Percentiles rank a stretch among this genome's conserved stretches.
phyloP scores from a whole-genome alignment of 805 yeast species.

The Candida insectorum region DNA sequence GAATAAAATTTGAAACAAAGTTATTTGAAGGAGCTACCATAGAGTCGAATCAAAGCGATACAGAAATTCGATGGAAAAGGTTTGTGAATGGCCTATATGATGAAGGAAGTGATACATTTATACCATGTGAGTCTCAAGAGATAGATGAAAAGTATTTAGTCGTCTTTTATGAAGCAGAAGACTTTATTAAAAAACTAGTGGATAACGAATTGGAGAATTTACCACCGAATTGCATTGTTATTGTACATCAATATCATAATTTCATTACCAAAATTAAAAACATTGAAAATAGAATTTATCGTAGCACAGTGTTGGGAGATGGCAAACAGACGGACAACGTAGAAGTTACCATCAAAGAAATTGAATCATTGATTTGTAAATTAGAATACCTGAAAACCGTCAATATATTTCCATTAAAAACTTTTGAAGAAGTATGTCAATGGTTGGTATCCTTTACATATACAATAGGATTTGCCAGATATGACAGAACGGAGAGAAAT shows the following conservation, averaged over 20 bases:
- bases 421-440: slow-evolving; percentile 40
- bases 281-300: slow-evolving; percentile 41
- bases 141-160: slow-evolving; percentile 43
- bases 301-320: slow-evolving; percentile 11
- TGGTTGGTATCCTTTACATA: slow-evolving; percentile 60
- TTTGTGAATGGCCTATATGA: slow-evolving; percentile 48
- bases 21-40: slow-evolving; percentile 4
- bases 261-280: slow-evolving; percentile 42
- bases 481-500: slow-evolving; percentile 56
- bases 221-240: neutral
- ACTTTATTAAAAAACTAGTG: slow-evolving; percentile 26
- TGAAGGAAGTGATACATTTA: slow-evolving; percentile 45
- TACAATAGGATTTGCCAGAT: slow-evolving; percentile 49
- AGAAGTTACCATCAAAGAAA: slow-evolving; percentile 37
- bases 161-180: slow-evolving; percentile 45
- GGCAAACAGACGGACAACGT: slow-evolving; percentile 14
- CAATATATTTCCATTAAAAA: slow-evolving; percentile 50
- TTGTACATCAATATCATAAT: slow-evolving; percentile 46
- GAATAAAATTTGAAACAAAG: slow-evolving; percentile 20
- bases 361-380: slow-evolving; percentile 13
- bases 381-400: slow-evolving; percentile 44
- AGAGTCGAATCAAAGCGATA: neutral
- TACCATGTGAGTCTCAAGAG: slow-evolving; percentile 45
- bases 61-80: slow-evolving; percentile 53
- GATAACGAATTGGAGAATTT: slow-evolving; percentile 1